Evolutionary conservation across 2,329 filamentous ascomycete genomes (phyloP).

Genomic region (Colletotrichum sp.): DNA sequence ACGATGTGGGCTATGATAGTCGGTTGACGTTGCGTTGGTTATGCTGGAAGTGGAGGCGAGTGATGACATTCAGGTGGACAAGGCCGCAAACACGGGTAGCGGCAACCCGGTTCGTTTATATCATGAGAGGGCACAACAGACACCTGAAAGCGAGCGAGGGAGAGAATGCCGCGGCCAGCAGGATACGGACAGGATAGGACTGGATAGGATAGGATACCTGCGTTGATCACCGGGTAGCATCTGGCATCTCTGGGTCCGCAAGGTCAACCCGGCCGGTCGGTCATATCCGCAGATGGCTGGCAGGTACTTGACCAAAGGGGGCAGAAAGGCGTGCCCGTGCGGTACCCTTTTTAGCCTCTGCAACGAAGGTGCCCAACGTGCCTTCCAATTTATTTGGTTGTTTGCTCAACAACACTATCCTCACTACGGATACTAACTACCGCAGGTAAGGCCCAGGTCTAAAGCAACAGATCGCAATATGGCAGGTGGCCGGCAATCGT

Average conservation of each 20-base stretch:
- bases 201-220: not conserved
- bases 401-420: not conserved
- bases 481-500: not conserved
- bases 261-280: constrained; percentile 11
- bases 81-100: not conserved
- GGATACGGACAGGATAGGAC: not conserved
- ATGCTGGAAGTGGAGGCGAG: constrained; percentile 1
- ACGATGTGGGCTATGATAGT: not conserved
- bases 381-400: not conserved
- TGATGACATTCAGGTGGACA: constrained; percentile 1
- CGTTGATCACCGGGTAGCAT: not conserved
- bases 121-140: not conserved
- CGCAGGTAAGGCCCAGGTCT: too few species aligned
- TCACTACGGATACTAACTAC: not conserved
- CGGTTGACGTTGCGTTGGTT: constrained; percentile 1
- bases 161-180: not conserved
- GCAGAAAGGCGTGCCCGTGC: not conserved
- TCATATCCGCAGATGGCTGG: constrained; percentile 5
- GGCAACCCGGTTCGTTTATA: constrained; percentile 14
- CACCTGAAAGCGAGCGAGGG: not conserved
- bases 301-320: not conserved
- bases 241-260: not conserved
- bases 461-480: constrained; percentile 4
- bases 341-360: not conserved
- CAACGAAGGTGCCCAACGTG: not conserved